phyloP scores from a whole-genome alignment of 176 grass and related monocot species.

The Zoysia pacifica region DNA sequence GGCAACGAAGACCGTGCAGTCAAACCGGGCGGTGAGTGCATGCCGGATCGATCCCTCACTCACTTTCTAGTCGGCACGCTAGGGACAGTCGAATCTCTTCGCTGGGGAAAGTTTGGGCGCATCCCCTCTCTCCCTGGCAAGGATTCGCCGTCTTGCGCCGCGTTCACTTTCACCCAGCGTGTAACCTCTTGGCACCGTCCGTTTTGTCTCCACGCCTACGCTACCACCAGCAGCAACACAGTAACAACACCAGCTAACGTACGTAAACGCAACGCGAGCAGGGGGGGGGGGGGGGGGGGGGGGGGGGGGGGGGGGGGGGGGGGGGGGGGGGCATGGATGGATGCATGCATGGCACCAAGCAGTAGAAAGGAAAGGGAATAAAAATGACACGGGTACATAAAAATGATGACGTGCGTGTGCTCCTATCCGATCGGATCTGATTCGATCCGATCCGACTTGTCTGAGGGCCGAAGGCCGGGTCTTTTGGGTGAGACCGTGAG shows the following conservation, averaged over 20 bases:
- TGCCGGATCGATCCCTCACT: background rate
- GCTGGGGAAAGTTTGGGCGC: slow-evolving; percentile 9
- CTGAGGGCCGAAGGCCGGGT: background rate
- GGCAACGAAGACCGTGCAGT: slow-evolving; percentile 12
- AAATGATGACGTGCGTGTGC: background rate
- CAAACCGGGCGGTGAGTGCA: background rate
- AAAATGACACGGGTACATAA: background rate
- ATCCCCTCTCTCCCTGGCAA: background rate
- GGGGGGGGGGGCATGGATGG: background rate
- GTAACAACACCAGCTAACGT: background rate
- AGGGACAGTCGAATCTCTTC: background rate
- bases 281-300: background rate
- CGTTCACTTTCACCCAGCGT: slow-evolving; percentile 14
- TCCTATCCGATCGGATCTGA: background rate
- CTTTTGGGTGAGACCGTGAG: too few relatives aligned
- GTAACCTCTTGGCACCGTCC: slow-evolving; percentile 11
- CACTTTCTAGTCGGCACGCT: background rate
- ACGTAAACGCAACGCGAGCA: background rate
- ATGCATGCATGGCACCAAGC: too few relatives aligned
- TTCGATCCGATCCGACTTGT: background rate
- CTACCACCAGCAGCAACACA: background rate
- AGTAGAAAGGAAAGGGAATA: background rate
- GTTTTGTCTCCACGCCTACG: slow-evolving; percentile 3
- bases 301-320: background rate
- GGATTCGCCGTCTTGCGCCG: background rate